Evolutionary conservation across 306 rosid genomes (phyloP).

Genomic region (Citrullus mucosospermus): DNA sequence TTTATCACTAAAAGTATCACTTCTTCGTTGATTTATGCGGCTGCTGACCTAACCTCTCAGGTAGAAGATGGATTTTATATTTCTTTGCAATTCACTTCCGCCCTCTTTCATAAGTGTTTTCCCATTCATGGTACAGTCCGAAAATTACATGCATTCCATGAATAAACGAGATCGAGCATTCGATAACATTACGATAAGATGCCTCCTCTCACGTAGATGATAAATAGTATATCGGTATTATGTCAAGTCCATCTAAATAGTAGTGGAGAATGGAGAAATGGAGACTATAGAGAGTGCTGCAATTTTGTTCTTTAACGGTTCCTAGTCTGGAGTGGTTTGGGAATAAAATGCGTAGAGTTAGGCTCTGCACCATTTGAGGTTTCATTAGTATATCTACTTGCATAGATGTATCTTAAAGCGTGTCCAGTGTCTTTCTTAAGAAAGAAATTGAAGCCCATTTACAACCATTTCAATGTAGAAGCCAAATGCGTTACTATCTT

Average conservation of each 20-base stretch:
- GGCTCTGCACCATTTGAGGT: background rate
- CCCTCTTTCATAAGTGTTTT: background rate
- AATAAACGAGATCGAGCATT: too few species aligned
- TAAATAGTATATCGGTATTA: too few species aligned
- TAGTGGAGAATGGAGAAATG: too few species aligned
- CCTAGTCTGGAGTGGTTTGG: background rate
- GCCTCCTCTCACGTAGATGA: too few species aligned
- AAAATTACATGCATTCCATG: too few species aligned
- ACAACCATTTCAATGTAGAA: background rate
- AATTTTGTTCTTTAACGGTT: too few species aligned
- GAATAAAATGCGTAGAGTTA: background rate
- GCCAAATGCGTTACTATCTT: background rate
- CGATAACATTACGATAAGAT: too few species aligned
- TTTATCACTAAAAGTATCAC: constrained; percentile 39
- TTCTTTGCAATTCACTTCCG: background rate
- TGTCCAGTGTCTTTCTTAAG: too few species aligned
- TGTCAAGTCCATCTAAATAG: too few species aligned
- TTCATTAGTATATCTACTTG: background rate
- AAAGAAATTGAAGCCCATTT: background rate
- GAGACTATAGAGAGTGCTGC: too few species aligned
- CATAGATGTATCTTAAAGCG: too few species aligned
- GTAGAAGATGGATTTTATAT: constrained; percentile 12
- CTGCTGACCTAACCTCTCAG: constrained; percentile 61
- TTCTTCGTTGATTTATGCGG: constrained; percentile 43
- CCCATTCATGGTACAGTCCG: too few species aligned